Percentiles rank a stretch among this genome's conserved stretches.
Evolutionary conservation across 768 basidiomycete genomes (phyloP).

Genomic region (Hericium alpestre): DNA sequence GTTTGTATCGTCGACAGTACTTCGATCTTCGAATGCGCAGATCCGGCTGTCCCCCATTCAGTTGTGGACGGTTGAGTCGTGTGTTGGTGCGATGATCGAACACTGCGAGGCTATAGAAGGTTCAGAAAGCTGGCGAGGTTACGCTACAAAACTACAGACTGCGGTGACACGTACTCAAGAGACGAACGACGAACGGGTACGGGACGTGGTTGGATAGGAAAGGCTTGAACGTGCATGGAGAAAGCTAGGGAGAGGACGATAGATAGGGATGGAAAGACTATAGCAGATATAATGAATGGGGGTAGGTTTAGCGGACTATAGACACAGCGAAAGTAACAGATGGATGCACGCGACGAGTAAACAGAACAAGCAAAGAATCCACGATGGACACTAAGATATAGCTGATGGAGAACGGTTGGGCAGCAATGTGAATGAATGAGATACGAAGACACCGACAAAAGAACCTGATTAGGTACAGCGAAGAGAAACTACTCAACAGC

Average conservation of each 20-base stretch:
- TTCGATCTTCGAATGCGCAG: too few relatives aligned
- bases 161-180: slow-evolving; percentile 1
- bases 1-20: too few relatives aligned
- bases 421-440: too few relatives aligned
- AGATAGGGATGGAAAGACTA: neutral
- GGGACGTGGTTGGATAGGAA: neutral
- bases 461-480: too few relatives aligned
- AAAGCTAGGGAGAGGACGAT: slow-evolving; percentile 2
- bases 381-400: too few relatives aligned
- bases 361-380: neutral
- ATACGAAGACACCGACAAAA: too few relatives aligned
- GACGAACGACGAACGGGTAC: neutral
- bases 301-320: neutral
- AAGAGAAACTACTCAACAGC: too few relatives aligned
- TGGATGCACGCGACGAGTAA: neutral
- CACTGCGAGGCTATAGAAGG: neutral
- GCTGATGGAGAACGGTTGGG: too few relatives aligned
- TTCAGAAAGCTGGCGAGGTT: slow-evolving; percentile 12
- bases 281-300: slow-evolving; percentile 1
- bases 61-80: too few relatives aligned
- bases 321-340: neutral
- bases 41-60: too few relatives aligned
- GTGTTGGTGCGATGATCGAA: neutral
- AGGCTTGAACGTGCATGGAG: neutral
- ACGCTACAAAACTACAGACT: slow-evolving; percentile 25